Conservation (phyloP, 106 monocot species). For the Chionographis japonica region DNA sequence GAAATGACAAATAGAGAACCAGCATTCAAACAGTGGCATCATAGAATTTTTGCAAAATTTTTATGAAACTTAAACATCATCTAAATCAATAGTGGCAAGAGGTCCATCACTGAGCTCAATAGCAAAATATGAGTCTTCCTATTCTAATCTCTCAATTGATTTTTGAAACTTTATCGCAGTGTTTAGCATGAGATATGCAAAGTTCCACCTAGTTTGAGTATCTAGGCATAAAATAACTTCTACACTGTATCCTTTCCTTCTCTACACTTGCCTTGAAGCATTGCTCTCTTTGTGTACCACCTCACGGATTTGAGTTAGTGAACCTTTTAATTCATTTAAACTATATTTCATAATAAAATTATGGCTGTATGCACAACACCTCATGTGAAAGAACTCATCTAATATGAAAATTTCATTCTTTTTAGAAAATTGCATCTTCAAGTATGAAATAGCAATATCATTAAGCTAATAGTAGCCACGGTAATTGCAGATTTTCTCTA, state of each 20-base stretch:
- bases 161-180: constrained; percentile 9
- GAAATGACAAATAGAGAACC: background rate
- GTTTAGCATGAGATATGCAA: background rate
- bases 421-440: background rate
- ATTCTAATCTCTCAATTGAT: background rate
- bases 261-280: no score
- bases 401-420: background rate
- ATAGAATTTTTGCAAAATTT: background rate
- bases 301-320: background rate
- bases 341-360: constrained; percentile 5
- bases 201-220: no score
- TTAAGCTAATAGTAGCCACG: constrained; percentile 17
- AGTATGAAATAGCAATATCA: background rate
- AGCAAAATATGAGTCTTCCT: background rate
- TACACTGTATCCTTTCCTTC: no score
- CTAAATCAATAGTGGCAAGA: constrained; percentile 1
- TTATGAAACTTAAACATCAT: background rate
- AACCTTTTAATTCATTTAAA: background rate
- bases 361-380: background rate
- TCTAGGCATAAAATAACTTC: no score
- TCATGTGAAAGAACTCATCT: background rate
- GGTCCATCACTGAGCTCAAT: background rate
- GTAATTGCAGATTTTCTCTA: background rate
- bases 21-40: background rate
- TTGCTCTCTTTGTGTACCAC: background rate